Evolutionary conservation across 495 filamentous ascomycete species (phyloP), one percentile per base, ranked within the genome.

Genomic region (Glonium stellatum): DNA sequence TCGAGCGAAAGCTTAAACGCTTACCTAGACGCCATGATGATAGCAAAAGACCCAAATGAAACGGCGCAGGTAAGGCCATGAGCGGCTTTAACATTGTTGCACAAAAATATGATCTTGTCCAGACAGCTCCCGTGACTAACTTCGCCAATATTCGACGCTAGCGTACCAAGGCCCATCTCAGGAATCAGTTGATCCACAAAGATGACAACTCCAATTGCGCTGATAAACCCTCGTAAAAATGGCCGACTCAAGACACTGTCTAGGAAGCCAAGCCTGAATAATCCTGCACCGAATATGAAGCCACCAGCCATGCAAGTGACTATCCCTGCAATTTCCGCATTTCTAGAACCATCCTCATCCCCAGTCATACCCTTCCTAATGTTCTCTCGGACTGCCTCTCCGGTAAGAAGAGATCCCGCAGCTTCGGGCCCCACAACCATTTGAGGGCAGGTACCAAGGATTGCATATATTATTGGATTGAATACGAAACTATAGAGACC

Each of bases 351-450:
- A 61, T 95, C 84, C 18, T 85, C 78, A 42, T 99, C 93, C 0
- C 74, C 76, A n/a, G 84, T 82, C 5, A 79, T 73, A 8, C 86
- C 84, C 10, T 75, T 76, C 22, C 87, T 84, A 59, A 93, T 83
- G 62, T 85, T 92, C 8, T 80, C 76, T 53, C 87, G 85, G 54
- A 99, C 87, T 18, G 95, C 92, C 1, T 85, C 85, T 25, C 93
- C 93, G 0, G 95, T 86, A 0, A 99, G 80, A 21, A 99, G 79
- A 44, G 88, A 93, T 0, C 95, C 95, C 4, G 93, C 90, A 0
- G 93, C 93, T 76, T 97, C 93, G 0, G 93, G 93, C 0, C 93
- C 93, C 37, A 97, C 85, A n/a, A 97, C 84, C 84, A 99, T 87
- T 57, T 88, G 83, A 27, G 93, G 90, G 66, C 89, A 92, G 58